A percentile compares a stretch with the other conserved stretches of the same genome.
phyloP scores from a whole-genome alignment of 2,329 filamentous ascomycete species.

The Alternaria solani region DNA sequence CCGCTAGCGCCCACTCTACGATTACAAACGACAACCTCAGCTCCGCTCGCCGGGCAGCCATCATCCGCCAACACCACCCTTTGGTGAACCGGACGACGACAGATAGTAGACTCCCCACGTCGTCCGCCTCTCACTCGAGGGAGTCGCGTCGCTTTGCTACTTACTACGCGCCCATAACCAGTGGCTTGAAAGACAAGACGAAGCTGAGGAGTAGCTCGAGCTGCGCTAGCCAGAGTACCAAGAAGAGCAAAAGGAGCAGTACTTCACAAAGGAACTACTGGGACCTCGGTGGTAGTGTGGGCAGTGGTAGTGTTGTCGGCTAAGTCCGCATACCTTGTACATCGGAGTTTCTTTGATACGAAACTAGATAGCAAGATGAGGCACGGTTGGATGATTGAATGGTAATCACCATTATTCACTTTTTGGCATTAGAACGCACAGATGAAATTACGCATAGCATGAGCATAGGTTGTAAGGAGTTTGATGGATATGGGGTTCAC shows the following conservation, averaged over 20 bases:
- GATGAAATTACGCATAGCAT: background rate
- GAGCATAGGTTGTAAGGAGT: background rate
- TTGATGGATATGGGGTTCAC: background rate
- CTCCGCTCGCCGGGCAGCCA: slow-evolving; percentile 73
- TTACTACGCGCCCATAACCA: slow-evolving; percentile 6
- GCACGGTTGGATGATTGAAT: background rate
- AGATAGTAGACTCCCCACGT: slow-evolving; percentile 37
- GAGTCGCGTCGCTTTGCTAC: slow-evolving; percentile 22
- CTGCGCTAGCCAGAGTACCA: slow-evolving; percentile 88
- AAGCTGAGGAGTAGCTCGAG: slow-evolving; percentile 62
- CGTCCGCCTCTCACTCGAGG: slow-evolving; percentile 25
- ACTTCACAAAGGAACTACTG: slow-evolving; percentile 86
- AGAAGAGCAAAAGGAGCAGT: slow-evolving; percentile 72
- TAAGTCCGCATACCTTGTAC: background rate
- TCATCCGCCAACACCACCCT: slow-evolving; percentile 89
- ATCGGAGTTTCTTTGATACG: no score
- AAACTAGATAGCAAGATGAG: background rate
- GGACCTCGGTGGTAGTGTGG: slow-evolving; percentile 85
- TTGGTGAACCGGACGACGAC: slow-evolving; percentile 68
- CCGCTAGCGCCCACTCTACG: background rate
- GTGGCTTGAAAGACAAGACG: slow-evolving; percentile 1
- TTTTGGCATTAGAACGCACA: slow-evolving; percentile 1
- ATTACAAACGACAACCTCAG: slow-evolving; percentile 25
- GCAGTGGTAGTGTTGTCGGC: slow-evolving; percentile 65
- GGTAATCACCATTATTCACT: background rate